Base-by-base conservation (phyloP, 306 rosid genomes). In the Acacia crassicarpa region DNA sequence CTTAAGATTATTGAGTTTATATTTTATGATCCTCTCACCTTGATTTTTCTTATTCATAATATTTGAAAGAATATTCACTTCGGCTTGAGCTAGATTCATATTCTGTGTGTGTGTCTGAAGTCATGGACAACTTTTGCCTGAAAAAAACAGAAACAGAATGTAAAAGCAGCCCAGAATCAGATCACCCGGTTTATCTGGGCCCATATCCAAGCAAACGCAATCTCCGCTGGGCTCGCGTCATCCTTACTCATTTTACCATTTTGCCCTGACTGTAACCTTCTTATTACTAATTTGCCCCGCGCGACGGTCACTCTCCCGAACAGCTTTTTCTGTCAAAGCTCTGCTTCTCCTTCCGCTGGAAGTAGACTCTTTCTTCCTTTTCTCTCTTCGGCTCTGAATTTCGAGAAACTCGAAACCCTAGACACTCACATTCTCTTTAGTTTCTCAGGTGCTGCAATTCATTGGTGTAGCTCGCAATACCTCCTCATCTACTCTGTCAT, bases 401-500 rank as follows among this genome's bases (percentile, higher is more conserved):
- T 62, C 49, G 76, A 3, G 59, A 73, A 20, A 48, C 10, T 32
- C 5, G 71, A 86, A 87, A 88, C 90, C 92, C 92, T 86, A 87
- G 84, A 46, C 54, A n/a, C 49, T 74, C 78, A 75, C 70, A 67
- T 71, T 85, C 72, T 69, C 5, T 38, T 68, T 38, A 11, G 38
- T 72, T 59, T 68, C 44, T 41, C 13, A 2, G 16, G 30, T 8
- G 72, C 46, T 38, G 41, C 41, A 17, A 67, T 67, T 67, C 72
- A 8, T 67, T 12, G 25, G 16, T 3, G 51, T 2, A 15, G 22
- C 76, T 83, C 20, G 6, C 71, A 41, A 6, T 16, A 45, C 45
- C 20, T 35, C 48, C 5, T 38, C 16, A 9, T 67, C 20, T 38
- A 19, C 72, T 13, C 8, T 1, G 71, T 33, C 45, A 17, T 16